Evolutionary conservation across 2,329 filamentous ascomycete genomes (phyloP).

Genomic region (Emmonsia crescens): DNA sequence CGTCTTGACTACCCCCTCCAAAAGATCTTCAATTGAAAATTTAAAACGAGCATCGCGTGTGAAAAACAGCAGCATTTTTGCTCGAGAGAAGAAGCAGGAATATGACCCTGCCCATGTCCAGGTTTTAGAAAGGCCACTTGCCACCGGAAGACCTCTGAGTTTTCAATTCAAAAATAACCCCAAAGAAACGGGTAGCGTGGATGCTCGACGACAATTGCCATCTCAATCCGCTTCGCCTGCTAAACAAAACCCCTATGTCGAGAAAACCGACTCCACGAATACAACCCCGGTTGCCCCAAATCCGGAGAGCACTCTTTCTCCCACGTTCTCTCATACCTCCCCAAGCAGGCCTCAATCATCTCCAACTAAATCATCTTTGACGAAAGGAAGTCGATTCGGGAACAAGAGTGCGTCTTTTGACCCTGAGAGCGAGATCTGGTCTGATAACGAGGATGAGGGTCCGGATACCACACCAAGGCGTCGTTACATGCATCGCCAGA

Average conservation of each 20-base stretch:
- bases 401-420: slow-evolving; percentile 54
- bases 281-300: not conserved
- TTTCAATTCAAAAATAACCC: slow-evolving; percentile 59
- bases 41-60: slow-evolving; percentile 90
- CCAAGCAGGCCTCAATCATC: slow-evolving; percentile 62
- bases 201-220: slow-evolving; percentile 13
- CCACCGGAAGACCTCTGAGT: slow-evolving; percentile 48
- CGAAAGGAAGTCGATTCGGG: slow-evolving; percentile 49
- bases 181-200: slow-evolving; percentile 42
- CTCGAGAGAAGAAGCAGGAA: slow-evolving; percentile 80
- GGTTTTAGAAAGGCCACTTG: slow-evolving; percentile 69
- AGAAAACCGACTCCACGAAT: not conserved
- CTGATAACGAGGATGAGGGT: slow-evolving; percentile 51
- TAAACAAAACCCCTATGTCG: not conserved
- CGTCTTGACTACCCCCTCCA: slow-evolving; percentile 58
- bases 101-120: slow-evolving; percentile 75
- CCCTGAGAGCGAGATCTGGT: slow-evolving; percentile 56
- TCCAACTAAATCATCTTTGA: slow-evolving; percentile 82
- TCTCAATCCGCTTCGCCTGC: slow-evolving; percentile 7
- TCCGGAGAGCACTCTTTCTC: slow-evolving; percentile 1
- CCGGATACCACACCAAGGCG: slow-evolving; percentile 54
- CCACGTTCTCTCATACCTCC: slow-evolving; percentile 10
- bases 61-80: slow-evolving; percentile 96
- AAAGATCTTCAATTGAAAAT: slow-evolving; percentile 87
- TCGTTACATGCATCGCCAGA: slow-evolving; percentile 64